Base-by-base conservation (phyloP, 2,329 filamentous ascomycete genomes). In the Curvularia spicifera region DNA sequence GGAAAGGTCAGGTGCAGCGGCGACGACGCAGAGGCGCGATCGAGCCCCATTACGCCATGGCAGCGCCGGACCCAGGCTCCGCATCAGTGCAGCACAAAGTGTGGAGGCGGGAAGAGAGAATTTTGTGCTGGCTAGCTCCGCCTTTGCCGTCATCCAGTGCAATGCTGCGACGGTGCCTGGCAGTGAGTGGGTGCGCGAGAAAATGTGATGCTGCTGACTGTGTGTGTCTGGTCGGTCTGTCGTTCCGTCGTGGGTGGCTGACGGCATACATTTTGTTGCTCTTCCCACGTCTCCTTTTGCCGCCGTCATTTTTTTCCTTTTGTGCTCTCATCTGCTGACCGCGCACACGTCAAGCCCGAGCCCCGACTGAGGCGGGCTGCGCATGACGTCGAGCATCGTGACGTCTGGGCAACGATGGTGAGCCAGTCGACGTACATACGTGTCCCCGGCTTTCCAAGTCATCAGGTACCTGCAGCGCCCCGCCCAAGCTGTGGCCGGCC, bases 301-400 rank as follows among this genome's bases (percentile, higher is more conserved):
- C 35, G 35, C 35, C 35, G 35, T 37, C 35, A n/a, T 37, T 37
- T 24, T 24, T 24, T 18, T 37, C 0, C 15, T 37, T 7, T 9
- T 6, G 35, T 47, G 43, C 45, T 40, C 29, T 31, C 29, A 12
- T 12, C 51, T 44, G 51, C 24, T 58, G 37, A 50, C 56, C 37
- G 5, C 45, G 37, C 43, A 46, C 51, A 46, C 53, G 47, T 39
- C n/a, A 50, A 33, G 35, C 9, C 35, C 28, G 20, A 37, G 33
- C 43, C 33, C 46, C 42, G 44, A 49, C 39, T 26, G 20, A 22
- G 20, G 40, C 20, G 40, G 50, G 47, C 15, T 47, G 51, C 58
- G 65, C 71, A 75, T 75, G 73, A 76, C 71, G 71, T 71, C 63
- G 70, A 67, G 56, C 70, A 76, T 76, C 73, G 71, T 74, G 71